Percentiles rank a stretch among this genome's conserved stretches.
Evolutionary conservation across 768 basidiomycete genomes (phyloP).

Genomic region (Hygrophoropsis aurantiaca): DNA sequence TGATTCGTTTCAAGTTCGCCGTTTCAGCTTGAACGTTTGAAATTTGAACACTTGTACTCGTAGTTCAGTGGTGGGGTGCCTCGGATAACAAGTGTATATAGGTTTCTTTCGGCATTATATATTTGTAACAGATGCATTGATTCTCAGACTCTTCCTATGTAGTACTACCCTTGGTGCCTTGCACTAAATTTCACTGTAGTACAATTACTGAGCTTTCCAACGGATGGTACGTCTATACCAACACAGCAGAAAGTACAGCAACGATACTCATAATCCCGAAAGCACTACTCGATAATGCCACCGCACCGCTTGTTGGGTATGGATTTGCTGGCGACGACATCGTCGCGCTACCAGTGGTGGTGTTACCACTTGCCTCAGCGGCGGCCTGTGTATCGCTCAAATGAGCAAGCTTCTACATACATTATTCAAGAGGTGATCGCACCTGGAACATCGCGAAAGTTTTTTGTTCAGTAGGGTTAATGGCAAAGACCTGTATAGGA

Average conservation of each 20-base stretch:
- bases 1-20: slow-evolving; percentile 10
- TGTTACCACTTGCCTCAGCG: slow-evolving; percentile 25
- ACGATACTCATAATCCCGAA: slow-evolving; percentile 18
- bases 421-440: too few species aligned
- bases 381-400: slow-evolving; percentile 13
- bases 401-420: neutral
- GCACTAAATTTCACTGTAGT: too few species aligned
- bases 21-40: neutral
- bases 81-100: too few species aligned
- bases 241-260: slow-evolving; percentile 14
- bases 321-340: slow-evolving; percentile 1
- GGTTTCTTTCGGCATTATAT: too few species aligned
- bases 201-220: too few species aligned
- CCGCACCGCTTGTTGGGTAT: slow-evolving; percentile 14
- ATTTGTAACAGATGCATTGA: too few species aligned
- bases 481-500: slow-evolving; percentile 42
- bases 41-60: too few species aligned
- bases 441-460: slow-evolving; percentile 50
- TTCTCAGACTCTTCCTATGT: too few species aligned
- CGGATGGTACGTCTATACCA: slow-evolving; percentile 9
- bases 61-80: too few species aligned
- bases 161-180: too few species aligned
- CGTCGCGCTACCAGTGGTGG: slow-evolving; percentile 14
- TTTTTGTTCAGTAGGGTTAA: slow-evolving; percentile 50
- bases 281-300: slow-evolving; percentile 12